Conservation (phyloP, 108 stramenopile species). For the Skeletonema costatum region DNA sequence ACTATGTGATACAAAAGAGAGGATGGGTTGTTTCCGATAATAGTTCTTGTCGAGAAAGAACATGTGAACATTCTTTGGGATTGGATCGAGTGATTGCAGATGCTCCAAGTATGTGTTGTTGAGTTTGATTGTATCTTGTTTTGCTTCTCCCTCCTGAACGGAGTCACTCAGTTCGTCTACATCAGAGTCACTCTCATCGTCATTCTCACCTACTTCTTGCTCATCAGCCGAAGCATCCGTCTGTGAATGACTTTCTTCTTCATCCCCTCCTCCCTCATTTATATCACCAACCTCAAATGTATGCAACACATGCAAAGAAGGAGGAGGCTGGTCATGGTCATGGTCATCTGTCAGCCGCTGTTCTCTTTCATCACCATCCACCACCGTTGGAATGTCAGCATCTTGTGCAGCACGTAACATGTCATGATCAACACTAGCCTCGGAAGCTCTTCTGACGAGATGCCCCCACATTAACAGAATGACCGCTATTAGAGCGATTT, state of each 20-base stretch:
- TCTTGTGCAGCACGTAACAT: constrained; percentile 4
- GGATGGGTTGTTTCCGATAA: not conserved
- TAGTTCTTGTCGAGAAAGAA: constrained; percentile 29
- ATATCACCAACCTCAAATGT: not conserved
- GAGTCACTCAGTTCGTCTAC: not conserved
- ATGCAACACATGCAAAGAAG: not conserved
- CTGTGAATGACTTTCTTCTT: not conserved
- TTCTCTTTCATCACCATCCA: not conserved
- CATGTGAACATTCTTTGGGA: constrained; percentile 27
- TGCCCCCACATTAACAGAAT: not conserved
- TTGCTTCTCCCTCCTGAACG: not conserved
- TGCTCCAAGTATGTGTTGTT: constrained; percentile 14
- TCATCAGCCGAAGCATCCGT: not conserved
- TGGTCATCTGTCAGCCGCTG: not conserved
- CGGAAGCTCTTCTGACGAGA: not conserved
- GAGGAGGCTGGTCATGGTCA: not conserved
- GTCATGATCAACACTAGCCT: not conserved
- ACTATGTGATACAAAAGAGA: constrained; percentile 23
- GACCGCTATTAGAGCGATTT: not conserved
- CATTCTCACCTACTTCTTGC: not conserved
- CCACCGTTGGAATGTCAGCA: constrained; percentile 1
- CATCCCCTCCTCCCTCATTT: not conserved
- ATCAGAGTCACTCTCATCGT: not conserved
- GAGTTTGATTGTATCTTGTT: not conserved
- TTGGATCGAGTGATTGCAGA: constrained; percentile 7